Evolutionary conservation across 805 yeast species (phyloP).

Genomic region (Teunomyces stri): DNA sequence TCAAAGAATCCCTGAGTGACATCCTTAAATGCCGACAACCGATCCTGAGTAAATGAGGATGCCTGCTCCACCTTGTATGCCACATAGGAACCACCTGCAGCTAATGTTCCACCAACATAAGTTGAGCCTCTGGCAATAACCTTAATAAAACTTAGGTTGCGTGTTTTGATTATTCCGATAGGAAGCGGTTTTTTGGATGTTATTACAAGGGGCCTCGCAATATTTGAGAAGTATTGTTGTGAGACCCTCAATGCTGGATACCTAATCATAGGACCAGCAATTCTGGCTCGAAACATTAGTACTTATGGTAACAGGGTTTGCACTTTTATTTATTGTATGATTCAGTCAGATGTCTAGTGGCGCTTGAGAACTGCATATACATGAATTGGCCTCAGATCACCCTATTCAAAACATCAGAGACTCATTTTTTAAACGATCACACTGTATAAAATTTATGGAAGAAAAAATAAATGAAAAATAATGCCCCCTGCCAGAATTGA

Average conservation of each 20-base stretch:
- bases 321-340: background rate
- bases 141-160: slow-evolving; percentile 42
- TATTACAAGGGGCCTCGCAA: background rate
- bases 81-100: slow-evolving; percentile 92
- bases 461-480: too few relatives aligned
- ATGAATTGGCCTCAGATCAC: too few relatives aligned
- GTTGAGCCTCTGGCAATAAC: slow-evolving; percentile 58
- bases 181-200: background rate
- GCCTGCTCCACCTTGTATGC: slow-evolving; percentile 93
- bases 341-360: background rate
- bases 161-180: slow-evolving; percentile 1
- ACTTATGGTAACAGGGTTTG: background rate
- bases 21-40: slow-evolving; percentile 60
- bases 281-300: background rate
- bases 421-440: too few relatives aligned
- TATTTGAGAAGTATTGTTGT: background rate
- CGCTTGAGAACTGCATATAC: background rate
- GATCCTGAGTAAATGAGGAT: slow-evolving; percentile 64
- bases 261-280: background rate
- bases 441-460: too few relatives aligned
- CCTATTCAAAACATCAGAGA: background rate
- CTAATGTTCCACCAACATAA: slow-evolving; percentile 83
- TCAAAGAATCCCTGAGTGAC: slow-evolving; percentile 55
- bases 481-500: slow-evolving; percentile 39
- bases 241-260: slow-evolving; percentile 2